phyloP scores from a whole-genome alignment of 352 stramenopile species.

The Pythium brassicae region DNA sequence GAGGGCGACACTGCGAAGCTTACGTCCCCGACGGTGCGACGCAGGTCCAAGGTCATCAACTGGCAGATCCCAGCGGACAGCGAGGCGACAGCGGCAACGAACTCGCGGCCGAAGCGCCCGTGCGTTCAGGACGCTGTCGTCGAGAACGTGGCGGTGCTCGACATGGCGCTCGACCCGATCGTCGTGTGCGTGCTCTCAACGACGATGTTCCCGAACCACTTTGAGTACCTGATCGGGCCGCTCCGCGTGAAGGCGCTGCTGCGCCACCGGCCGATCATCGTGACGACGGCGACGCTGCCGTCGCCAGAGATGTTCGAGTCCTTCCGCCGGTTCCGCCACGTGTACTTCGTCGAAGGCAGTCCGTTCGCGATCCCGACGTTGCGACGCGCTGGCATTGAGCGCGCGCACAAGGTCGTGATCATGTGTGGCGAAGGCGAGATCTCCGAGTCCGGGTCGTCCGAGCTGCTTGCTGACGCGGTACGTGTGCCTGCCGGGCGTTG shows the following conservation, averaged over 20 bases:
- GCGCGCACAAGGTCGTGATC: constrained; percentile 67
- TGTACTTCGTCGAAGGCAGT: constrained; percentile 70
- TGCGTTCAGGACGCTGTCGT: constrained; percentile 48
- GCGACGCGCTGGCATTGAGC: constrained; percentile 55
- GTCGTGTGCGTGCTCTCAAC: constrained; percentile 65
- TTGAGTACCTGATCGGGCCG: constrained; percentile 76
- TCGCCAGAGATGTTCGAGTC: constrained; percentile 53
- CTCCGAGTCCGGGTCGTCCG: constrained; percentile 51
- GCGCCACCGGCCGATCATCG: constrained; percentile 65
- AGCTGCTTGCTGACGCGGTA: constrained; percentile 73
- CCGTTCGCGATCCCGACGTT: constrained; percentile 55
- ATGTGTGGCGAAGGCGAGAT: constrained; percentile 57
- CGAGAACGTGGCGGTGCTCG: constrained; percentile 41
- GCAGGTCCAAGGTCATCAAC: constrained; percentile 30
- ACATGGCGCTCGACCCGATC: constrained; percentile 50
- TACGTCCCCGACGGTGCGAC: constrained; percentile 5
- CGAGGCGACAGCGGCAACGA: neutral
- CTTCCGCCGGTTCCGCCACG: constrained; percentile 65
- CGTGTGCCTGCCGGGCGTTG: neutral
- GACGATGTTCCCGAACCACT: constrained; percentile 56
- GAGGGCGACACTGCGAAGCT: neutral
- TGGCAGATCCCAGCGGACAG: constrained; percentile 17
- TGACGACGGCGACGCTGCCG: constrained; percentile 55
- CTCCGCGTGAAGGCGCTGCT: constrained; percentile 66
- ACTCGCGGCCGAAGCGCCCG: constrained; percentile 8